phyloP scores from a whole-genome alignment of 2,329 filamentous ascomycete species.

The Botrytis galanthina region DNA sequence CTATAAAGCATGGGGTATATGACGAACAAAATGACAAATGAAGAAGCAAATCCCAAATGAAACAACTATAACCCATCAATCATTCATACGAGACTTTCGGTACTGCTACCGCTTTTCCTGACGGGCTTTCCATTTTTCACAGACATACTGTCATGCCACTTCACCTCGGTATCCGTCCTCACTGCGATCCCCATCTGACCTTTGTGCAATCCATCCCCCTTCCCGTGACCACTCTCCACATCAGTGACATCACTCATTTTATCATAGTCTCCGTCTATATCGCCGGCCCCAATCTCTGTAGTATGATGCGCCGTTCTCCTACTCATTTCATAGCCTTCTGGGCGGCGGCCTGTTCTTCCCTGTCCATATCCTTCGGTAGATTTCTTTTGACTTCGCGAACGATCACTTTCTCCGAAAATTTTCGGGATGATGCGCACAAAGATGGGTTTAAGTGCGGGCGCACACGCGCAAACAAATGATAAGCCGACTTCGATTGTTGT shows the following conservation, averaged over 20 bases:
- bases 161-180: not conserved
- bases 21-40: not conserved
- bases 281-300: not conserved
- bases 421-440: slow-evolving; percentile 16
- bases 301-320: not conserved
- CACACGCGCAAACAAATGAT: slow-evolving; percentile 21
- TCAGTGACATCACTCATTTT: slow-evolving; percentile 4
- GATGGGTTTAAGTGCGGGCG: slow-evolving; percentile 20
- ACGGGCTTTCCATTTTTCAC: not conserved
- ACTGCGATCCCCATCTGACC: not conserved
- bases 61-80: not conserved
- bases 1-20: not conserved
- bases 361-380: not conserved
- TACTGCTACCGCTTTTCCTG: not conserved
- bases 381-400: not conserved
- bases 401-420: slow-evolving; percentile 5
- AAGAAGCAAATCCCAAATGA: not conserved
- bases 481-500: slow-evolving; percentile 22
- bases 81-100: slow-evolving; percentile 7
- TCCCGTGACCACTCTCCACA: not conserved
- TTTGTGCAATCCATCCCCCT: not conserved
- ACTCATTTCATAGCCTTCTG: slow-evolving; percentile 6
- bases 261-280: not conserved
- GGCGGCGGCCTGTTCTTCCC: not conserved
- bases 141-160: not conserved